These are phyloP conservation scores for Vicia villosa DNA, from an alignment of 306 rosid genomes.

Conservation along the genomic window DNA sequence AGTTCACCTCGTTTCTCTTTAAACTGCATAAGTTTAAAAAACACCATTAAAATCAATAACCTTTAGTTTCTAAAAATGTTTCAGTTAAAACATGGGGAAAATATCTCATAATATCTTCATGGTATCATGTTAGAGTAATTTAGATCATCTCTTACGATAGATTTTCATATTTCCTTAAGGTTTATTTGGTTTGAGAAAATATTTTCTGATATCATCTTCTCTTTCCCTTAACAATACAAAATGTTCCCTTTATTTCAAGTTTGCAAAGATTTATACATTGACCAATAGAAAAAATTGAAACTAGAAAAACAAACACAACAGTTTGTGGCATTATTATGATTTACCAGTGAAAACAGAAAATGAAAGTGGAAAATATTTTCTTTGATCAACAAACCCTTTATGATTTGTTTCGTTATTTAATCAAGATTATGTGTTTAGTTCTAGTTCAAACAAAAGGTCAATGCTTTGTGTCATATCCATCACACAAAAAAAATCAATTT, in stretches of 20 bases:
- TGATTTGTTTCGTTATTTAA: neutral
- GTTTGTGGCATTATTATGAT: neutral
- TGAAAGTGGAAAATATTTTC: neutral
- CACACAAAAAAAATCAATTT: too few species aligned
- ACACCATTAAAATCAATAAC: conserved; percentile 30
- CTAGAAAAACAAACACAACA: neutral
- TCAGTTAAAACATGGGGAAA: too few species aligned
- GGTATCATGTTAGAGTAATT: conserved; percentile 7
- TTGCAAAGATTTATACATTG: neutral
- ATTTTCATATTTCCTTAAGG: conserved; percentile 14
- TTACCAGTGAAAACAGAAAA: neutral
- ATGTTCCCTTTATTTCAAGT: neutral
- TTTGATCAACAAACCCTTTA: neutral
- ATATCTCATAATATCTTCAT: conserved; percentile 20
- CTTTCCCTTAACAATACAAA: neutral
- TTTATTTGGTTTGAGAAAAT: neutral
- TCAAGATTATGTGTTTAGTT: neutral
- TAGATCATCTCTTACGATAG: neutral
- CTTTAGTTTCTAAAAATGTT: conserved; percentile 13
- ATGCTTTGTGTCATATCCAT: too few species aligned
- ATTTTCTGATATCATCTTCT: neutral
- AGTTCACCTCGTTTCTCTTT: conserved; percentile 90
- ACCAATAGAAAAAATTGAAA: neutral
- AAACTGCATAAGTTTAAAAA: conserved; percentile 61
- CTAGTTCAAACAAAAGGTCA: neutral